These are phyloP conservation scores for Puya raimondii DNA, from an alignment of 176 grass and related monocot species.

Conservation along the genomic window DNA sequence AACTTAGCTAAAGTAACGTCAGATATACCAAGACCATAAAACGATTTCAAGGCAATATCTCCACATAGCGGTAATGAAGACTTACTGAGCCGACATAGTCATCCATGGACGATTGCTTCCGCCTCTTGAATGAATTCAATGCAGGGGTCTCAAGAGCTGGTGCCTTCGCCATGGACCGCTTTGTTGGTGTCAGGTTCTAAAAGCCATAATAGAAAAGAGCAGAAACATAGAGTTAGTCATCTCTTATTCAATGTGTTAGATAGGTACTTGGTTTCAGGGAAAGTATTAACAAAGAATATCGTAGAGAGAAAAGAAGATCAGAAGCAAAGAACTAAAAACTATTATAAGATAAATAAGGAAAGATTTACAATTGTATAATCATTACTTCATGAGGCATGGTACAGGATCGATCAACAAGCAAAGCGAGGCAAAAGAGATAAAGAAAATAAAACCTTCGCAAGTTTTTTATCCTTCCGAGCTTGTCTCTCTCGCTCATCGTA, in stretches of 20 bases:
- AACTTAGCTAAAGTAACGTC: background rate
- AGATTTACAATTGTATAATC: background rate
- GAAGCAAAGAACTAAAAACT: too few relatives aligned
- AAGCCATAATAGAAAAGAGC: background rate
- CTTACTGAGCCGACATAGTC: constrained; percentile 65
- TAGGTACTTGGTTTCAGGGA: background rate
- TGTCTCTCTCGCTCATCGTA: constrained; percentile 90
- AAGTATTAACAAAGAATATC: background rate
- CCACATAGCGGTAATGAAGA: background rate
- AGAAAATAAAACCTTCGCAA: constrained; percentile 33
- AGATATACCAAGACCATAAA: background rate
- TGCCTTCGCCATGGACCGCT: constrained; percentile 38
- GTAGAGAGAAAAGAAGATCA: too few relatives aligned
- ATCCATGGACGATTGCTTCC: constrained; percentile 72
- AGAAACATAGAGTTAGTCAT: constrained; percentile 9
- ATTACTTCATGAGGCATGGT: background rate
- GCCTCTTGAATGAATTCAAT: constrained; percentile 41
- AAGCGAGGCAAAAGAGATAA: too few relatives aligned
- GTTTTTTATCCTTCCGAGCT: constrained; percentile 83
- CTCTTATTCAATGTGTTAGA: background rate
- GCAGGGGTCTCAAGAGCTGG: constrained; percentile 53
- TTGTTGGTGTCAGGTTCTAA: constrained; percentile 80
- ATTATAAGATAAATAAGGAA: background rate
- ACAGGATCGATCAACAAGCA: too few relatives aligned
- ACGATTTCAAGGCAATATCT: background rate